Evolutionary conservation across 768 basidiomycete species (phyloP).

Genomic region (Tricholoma sp.): DNA sequence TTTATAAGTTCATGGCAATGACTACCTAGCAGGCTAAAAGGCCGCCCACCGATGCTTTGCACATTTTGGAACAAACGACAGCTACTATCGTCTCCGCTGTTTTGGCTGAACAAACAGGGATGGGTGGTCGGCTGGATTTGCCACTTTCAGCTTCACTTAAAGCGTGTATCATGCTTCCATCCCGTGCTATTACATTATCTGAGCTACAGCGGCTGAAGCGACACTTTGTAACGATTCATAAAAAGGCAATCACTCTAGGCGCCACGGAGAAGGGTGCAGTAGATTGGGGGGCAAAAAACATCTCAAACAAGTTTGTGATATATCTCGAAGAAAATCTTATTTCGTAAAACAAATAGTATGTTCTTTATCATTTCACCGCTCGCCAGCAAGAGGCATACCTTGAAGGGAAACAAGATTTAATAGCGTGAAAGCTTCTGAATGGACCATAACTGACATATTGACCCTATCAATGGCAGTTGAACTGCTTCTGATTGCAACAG

Average conservation of each 20-base stretch:
- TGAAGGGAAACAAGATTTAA: not conserved
- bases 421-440: not conserved
- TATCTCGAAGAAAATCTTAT: constrained; percentile 71
- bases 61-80: constrained; percentile 77
- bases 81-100: constrained; percentile 67
- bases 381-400: constrained; percentile 36
- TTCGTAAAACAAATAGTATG: constrained; percentile 25
- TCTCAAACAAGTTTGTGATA: constrained; percentile 62
- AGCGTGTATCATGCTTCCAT: constrained; percentile 56
- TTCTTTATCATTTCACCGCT: constrained; percentile 18
- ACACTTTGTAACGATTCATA: constrained; percentile 87
- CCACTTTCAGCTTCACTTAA: constrained; percentile 34
- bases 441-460: constrained; percentile 49
- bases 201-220: constrained; percentile 88
- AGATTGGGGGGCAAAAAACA: constrained; percentile 70
- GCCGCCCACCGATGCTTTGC: constrained; percentile 85
- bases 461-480: constrained; percentile 56
- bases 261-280: constrained; percentile 72
- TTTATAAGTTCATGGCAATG: not conserved
- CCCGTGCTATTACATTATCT: constrained; percentile 70
- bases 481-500: constrained; percentile 49
- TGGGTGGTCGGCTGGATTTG: constrained; percentile 49
- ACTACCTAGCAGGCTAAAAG: constrained; percentile 52
- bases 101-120: constrained; percentile 53
- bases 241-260: constrained; percentile 82